phyloP scores from a whole-genome alignment of 371 early-diverging fungal genomes.

The Syncephalastrum racemosum region DNA sequence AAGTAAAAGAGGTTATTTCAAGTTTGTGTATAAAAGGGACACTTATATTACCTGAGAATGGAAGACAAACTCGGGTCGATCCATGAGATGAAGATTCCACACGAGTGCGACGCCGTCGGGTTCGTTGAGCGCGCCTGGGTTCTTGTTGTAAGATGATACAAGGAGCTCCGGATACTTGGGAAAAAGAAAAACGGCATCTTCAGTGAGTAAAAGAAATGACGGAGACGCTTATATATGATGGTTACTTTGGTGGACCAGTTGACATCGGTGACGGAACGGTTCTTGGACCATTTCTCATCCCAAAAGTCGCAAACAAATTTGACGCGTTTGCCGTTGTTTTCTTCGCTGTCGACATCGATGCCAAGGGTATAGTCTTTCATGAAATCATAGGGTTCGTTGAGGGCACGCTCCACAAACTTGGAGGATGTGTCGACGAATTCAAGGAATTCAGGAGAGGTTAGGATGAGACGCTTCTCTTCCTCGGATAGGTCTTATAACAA shows the following conservation, averaged over 20 bases:
- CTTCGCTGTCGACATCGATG: slow-evolving; percentile 62
- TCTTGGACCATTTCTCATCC: slow-evolving; percentile 81
- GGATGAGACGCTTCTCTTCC: slow-evolving; percentile 71
- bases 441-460: slow-evolving; percentile 73
- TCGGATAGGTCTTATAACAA: slow-evolving; percentile 71
- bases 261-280: slow-evolving; percentile 87
- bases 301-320: slow-evolving; percentile 72
- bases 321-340: slow-evolving; percentile 67
- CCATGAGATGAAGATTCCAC: slow-evolving; percentile 89
- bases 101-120: slow-evolving; percentile 92
- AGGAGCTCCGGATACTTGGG: slow-evolving; percentile 80
- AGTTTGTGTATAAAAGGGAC: neutral
- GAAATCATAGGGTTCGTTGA: slow-evolving; percentile 89
- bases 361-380: slow-evolving; percentile 91
- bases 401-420: slow-evolving; percentile 86
- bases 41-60: slow-evolving; percentile 67
- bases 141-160: slow-evolving; percentile 89
- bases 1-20: slow-evolving; percentile 2
- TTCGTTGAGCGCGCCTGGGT: slow-evolving; percentile 81
- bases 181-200: neutral
- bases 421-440: slow-evolving; percentile 87
- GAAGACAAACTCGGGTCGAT: slow-evolving; percentile 94
- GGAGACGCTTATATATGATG: neutral
- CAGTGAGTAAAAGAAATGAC: neutral
- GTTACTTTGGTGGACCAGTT: slow-evolving; percentile 88